These are phyloP conservation scores for Acacia concinna DNA, from an alignment of 331 rosid species.

Conservation along the genomic window DNA sequence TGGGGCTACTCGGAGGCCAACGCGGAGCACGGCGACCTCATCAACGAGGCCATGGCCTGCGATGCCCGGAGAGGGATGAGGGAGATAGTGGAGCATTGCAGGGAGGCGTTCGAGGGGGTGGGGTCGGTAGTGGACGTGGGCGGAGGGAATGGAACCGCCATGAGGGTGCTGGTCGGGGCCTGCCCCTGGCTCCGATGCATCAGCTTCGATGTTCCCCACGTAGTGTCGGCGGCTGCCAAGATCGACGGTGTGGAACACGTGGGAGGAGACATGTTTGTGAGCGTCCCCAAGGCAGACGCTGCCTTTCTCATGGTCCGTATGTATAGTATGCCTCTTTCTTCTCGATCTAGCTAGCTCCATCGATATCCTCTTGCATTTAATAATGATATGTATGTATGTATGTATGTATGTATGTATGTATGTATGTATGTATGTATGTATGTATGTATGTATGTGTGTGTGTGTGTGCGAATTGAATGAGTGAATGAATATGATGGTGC, in stretches of 20 bases:
- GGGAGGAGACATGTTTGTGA: conserved; percentile 58
- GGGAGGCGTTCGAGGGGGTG: conserved; percentile 50
- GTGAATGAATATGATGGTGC: background rate
- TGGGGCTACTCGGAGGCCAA: conserved; percentile 46
- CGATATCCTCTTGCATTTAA: too few species aligned
- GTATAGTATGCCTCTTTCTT: background rate
- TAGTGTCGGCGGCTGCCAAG: conserved; percentile 35
- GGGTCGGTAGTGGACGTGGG: conserved; percentile 68
- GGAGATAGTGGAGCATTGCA: conserved; percentile 35
- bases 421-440: too few species aligned
- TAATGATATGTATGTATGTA: too few species aligned
- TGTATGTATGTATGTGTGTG: background rate
- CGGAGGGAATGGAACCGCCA: conserved; percentile 66
- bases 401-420: too few species aligned
- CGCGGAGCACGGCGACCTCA: conserved; percentile 38
- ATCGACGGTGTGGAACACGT: conserved; percentile 37
- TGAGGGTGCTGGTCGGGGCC: conserved; percentile 35
- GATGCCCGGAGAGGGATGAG: conserved; percentile 44
- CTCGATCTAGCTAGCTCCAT: background rate
- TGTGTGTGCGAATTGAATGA: background rate
- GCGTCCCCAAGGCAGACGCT: conserved; percentile 71
- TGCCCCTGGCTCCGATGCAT: conserved; percentile 50
- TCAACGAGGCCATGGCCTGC: conserved; percentile 73
- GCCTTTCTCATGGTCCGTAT: conserved; percentile 51
- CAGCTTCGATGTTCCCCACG: conserved; percentile 77